These are phyloP conservation scores for Chrysopogon serrulatus DNA, from an alignment of 176 grass and related monocot genomes.

Conservation along the genomic window DNA sequence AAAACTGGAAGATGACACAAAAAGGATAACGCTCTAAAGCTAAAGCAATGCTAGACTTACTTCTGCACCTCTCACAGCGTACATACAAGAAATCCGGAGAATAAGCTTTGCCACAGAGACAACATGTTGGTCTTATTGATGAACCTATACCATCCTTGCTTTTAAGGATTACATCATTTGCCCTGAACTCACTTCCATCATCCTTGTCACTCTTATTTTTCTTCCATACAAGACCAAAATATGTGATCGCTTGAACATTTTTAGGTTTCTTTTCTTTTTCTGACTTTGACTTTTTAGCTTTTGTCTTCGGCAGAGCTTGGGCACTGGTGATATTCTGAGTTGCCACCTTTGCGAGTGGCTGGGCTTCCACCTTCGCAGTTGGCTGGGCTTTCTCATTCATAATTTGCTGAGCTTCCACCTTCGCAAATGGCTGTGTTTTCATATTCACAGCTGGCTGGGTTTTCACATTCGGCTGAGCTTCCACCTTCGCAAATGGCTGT, in stretches of 20 bases:
- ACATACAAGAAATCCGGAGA: conserved; percentile 65
- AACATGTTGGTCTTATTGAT: conserved; percentile 53
- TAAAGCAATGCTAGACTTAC: conserved; percentile 47
- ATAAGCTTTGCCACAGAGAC: conserved; percentile 73
- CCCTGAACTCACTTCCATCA: conserved; percentile 59
- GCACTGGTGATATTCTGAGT: conserved; percentile 7
- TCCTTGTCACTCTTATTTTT: conserved; percentile 38
- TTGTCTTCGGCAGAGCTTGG: conserved; percentile 35
- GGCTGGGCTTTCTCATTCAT: conserved; percentile 20
- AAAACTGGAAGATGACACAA: conserved; percentile 12
- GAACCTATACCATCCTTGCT: conserved; percentile 47
- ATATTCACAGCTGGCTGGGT: neutral
- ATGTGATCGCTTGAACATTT: conserved; percentile 47
- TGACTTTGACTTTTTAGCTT: conserved; percentile 33
- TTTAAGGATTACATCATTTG: conserved; percentile 75
- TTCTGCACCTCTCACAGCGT: conserved; percentile 74
- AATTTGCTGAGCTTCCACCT: neutral
- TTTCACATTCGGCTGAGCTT: conserved; percentile 25
- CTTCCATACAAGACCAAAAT: conserved; percentile 90
- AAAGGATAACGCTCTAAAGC: conserved; percentile 14
- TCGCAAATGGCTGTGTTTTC: neutral
- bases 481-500: conserved; percentile 2
- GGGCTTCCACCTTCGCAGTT: neutral
- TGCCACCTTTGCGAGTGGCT: conserved; percentile 11
- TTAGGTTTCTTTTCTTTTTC: conserved; percentile 46